Base-by-base conservation (phyloP, 768 basidiomycete genomes). In the Gelatoporia subvermispora region DNA sequence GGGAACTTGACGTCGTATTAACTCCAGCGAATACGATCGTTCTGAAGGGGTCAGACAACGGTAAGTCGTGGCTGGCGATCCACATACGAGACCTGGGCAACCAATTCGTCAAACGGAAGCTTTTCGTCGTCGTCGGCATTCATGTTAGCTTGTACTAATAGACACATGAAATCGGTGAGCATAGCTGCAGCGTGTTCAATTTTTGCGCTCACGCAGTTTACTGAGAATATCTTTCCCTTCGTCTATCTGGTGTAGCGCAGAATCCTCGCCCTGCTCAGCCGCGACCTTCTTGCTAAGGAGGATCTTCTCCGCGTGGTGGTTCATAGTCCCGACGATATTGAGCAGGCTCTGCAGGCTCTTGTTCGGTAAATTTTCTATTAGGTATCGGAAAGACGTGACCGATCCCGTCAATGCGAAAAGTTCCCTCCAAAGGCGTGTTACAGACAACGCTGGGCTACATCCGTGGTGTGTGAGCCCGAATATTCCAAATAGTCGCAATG, bases 171-270 rank as follows among this genome's bases (percentile, higher is more conserved):
- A 8, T 46, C 20, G 47, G 21, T 10, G n/a, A 15, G 21, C 25
- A 1, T 4, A n/a, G 17, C 15, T 4, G 34, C 5, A 3, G 9
- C 7, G 11, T 24, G 28, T 15, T 1, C n/a, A 37, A 2, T 9
- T 3, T 9, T 40, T 5, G 21, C 8, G 44, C 60, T 52, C 43
- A 64, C 62, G 45, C 4, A 64, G 51, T 39, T 62, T 60, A 48
- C 62, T 64, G 52, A 64, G 56, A 38, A 66, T 59, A 42, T 66
- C 64, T 17, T 59, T 59, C 15, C 64, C 63, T 49, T 61, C 59
- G 13, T 57, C 58, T 16, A 61, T 46, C 44, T 60, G 56, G 17
- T 57, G 43, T 41, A 57, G 44, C 3, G 58, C 49, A 39, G 54
- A 34, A 22, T 58, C 51, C n/a, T 56, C 47, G 44, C 52, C 52